Percentiles rank a stretch among this genome's conserved stretches.
These are phyloP conservation scores for Neurospora sublineolata DNA, from an alignment of 495 filamentous ascomycete genomes.

Conservation along the genomic window DNA sequence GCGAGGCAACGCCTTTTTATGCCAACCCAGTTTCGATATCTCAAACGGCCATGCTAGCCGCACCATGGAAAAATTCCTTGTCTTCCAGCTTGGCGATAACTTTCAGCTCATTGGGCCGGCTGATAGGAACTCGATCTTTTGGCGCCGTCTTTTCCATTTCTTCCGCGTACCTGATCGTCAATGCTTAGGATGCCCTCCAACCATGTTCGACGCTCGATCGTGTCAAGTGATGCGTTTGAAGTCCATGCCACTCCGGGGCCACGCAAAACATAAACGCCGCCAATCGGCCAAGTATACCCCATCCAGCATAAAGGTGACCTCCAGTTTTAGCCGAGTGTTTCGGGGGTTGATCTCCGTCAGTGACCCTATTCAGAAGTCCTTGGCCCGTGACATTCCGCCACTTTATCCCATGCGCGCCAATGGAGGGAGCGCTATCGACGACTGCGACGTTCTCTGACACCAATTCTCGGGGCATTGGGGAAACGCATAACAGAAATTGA, in stretches of 20 bases:
- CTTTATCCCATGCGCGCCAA: slow-evolving; percentile 5
- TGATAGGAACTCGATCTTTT: neutral
- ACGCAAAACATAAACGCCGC: slow-evolving; percentile 1
- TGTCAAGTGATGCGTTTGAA: neutral
- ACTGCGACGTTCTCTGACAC: neutral
- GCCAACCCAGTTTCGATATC: neutral
- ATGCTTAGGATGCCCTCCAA: neutral
- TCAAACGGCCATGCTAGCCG: neutral
- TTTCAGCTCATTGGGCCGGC: neutral
- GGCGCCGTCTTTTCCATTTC: neutral
- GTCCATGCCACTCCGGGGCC: neutral
- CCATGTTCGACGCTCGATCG: neutral
- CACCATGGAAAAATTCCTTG: neutral
- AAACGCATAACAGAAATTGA: slow-evolving; percentile 4
- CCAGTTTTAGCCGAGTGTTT: slow-evolving; percentile 5
- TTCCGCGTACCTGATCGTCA: neutral
- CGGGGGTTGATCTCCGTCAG: neutral
- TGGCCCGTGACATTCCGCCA: neutral
- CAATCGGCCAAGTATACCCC: slow-evolving; percentile 2
- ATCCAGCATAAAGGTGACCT: neutral
- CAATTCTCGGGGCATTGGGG: neutral
- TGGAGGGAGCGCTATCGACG: neutral
- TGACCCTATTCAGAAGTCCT: neutral
- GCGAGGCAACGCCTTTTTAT: neutral
- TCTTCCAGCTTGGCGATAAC: neutral